phyloP scores from a whole-genome alignment of 495 filamentous ascomycete genomes.

The Aspergillus funiculosus region DNA sequence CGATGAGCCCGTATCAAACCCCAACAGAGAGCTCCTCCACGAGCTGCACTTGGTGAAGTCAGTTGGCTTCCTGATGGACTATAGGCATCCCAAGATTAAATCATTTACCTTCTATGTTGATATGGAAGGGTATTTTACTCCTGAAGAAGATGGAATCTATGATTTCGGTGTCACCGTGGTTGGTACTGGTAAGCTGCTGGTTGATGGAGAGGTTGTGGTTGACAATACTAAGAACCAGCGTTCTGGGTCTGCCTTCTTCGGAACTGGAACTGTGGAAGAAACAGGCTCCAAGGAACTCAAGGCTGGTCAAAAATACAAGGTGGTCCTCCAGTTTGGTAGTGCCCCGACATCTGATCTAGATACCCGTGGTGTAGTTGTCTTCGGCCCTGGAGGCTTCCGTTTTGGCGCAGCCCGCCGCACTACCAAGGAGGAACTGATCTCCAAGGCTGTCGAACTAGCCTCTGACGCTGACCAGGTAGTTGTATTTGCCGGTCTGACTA shows the following conservation, averaged over 20 bases:
- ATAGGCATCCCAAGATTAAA: constrained; percentile 52
- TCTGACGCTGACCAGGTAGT: constrained; percentile 65
- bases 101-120: constrained; percentile 52
- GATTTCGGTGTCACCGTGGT: constrained; percentile 72
- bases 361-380: constrained; percentile 43
- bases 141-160: constrained; percentile 60
- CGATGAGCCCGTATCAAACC: constrained; percentile 46
- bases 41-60: constrained; percentile 50
- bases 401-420: constrained; percentile 70
- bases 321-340: constrained; percentile 60
- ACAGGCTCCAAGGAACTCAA: constrained; percentile 49
- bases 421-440: constrained; percentile 58
- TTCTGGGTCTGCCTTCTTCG: constrained; percentile 57
- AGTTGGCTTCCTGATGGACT: constrained; percentile 57
- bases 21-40: constrained; percentile 47
- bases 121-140: constrained; percentile 53
- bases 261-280: constrained; percentile 56
- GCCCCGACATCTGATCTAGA: constrained; percentile 56
- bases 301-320: constrained; percentile 54
- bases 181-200: constrained; percentile 63
- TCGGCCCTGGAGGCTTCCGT: constrained; percentile 68
- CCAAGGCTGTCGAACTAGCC: constrained; percentile 57
- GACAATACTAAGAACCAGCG: constrained; percentile 60
- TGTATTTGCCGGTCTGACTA: constrained; percentile 72
- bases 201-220: constrained; percentile 65